Conservation (phyloP, 2,329 filamentous ascomycete species). For the Fusarium newnesense region DNA sequence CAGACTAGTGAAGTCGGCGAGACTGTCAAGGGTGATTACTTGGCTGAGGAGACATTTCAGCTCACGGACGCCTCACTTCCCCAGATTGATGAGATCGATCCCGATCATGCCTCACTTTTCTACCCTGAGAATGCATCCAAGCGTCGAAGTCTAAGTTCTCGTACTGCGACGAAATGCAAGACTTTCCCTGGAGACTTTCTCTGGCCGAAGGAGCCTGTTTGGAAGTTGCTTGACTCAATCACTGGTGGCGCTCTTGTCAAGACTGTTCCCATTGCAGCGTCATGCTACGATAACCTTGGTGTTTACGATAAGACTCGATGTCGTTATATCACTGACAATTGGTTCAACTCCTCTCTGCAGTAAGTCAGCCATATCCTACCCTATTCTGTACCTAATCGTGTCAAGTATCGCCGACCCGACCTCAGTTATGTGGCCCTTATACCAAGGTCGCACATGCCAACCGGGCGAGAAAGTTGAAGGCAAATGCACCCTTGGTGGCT, state of each 20-base stretch:
- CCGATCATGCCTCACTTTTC: conserved; percentile 13
- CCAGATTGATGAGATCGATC: conserved; percentile 22
- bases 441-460: conserved; percentile 52
- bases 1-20: conserved; percentile 12
- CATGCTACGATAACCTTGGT: conserved; percentile 44
- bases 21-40: conserved; percentile 20
- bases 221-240: conserved; percentile 51
- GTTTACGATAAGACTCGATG: conserved; percentile 46
- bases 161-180: conserved; percentile 42
- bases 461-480: conserved; percentile 35
- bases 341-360: conserved; percentile 42
- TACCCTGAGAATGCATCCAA: conserved; percentile 11
- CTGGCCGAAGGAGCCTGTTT: conserved; percentile 45
- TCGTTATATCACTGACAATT: conserved; percentile 40
- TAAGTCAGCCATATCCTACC: not conserved
- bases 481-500: conserved; percentile 54
- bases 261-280: conserved; percentile 47
- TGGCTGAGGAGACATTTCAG: conserved; percentile 33
- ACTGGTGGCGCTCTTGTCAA: conserved; percentile 47
- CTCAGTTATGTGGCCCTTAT: conserved; percentile 54
- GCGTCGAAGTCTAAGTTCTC: not conserved
- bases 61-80: conserved; percentile 21
- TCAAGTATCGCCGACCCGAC: conserved; percentile 50
- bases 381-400: not conserved
- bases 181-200: conserved; percentile 47